A percentile compares a stretch with the other conserved stretches of the same genome.
Evolutionary conservation across 1,284 basidiomycete species (phyloP).

Genomic region (Leccinum subfulvum): DNA sequence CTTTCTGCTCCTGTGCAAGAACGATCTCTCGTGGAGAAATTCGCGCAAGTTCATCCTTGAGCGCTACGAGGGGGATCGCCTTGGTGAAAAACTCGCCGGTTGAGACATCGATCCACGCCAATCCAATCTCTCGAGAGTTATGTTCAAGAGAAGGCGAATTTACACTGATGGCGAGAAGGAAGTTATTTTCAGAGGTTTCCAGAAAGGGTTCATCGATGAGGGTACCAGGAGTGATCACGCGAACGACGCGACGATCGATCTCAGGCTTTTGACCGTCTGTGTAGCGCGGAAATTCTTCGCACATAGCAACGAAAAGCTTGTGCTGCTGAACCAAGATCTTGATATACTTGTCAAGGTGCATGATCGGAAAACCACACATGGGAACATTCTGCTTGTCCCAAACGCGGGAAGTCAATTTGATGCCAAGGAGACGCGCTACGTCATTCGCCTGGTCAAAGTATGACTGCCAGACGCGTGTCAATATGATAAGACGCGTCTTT

Average conservation of each 20-base stretch:
- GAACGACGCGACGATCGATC: constrained; percentile 76
- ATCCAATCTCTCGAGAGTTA: constrained; percentile 37
- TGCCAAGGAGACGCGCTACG: constrained; percentile 74
- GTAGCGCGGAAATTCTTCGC: constrained; percentile 78
- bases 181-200: constrained; percentile 84
- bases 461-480: constrained; percentile 51
- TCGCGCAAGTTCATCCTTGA: constrained; percentile 84
- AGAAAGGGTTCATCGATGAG: constrained; percentile 88
- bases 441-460: constrained; percentile 90
- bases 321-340: constrained; percentile 83
- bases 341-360: constrained; percentile 82
- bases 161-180: constrained; percentile 71
- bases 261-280: constrained; percentile 46
- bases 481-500: constrained; percentile 3
- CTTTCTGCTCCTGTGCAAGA: constrained; percentile 50
- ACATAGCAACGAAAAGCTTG: constrained; percentile 83
- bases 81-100: constrained; percentile 92
- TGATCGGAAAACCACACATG: constrained; percentile 90
- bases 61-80: constrained; percentile 46
- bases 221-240: constrained; percentile 90
- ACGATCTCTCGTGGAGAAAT: constrained; percentile 84
- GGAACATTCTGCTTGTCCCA: constrained; percentile 69
- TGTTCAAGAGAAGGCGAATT: constrained; percentile 9
- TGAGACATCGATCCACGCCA: constrained; percentile 95
- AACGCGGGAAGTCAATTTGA: constrained; percentile 74